Evolutionary conservation across 345 rosid genomes (phyloP), one percentile per base, ranked within the genome.

Genomic region (Populus euphratica): DNA sequence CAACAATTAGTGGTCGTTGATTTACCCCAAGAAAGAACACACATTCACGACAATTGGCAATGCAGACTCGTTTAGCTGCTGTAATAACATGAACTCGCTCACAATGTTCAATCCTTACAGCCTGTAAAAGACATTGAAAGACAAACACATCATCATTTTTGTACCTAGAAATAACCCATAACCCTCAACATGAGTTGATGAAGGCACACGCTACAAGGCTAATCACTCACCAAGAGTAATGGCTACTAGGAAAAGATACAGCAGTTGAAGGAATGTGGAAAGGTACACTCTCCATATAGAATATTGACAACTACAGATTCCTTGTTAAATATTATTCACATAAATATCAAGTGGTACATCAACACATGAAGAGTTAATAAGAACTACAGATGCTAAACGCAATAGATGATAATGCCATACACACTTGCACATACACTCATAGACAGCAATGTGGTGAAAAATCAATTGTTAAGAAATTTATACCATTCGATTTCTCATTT

Each of bases 41-140:
- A 66, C 99, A 96, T 81, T 96, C 99, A 17, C 98, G 97, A 79
- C 99, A 96, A 84, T 91, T 96, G 73, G 94, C 98, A 61, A 96
- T 91, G 88, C 97, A 91, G 68, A 92, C 89, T 80, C 98, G 91
- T 80, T 91, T 96, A 69, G 98, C 84, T 27, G 97, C 94, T 35
- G 87, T 87, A 80, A 94, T 91, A 77, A 96, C 93, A 90, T 96
- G 99, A 79, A 96, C 99, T 79, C 99, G 90, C 83, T 96, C 99
- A 75, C 99, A 96, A 78, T 96, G 99, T 79, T 96, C 99, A 82
- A 96, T 84, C 88, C 92, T 89, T 50, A 94, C 86, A 69, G 98
- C 94, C 99, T 96, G 91, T 35, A 82, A 76, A 66, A 80, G 25
- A 50, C 66, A 83, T 33, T 20, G 79, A 76, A 49, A 69, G 44